Percentiles rank a stretch among this genome's conserved stretches.
These are phyloP conservation scores for Termitomyces sp. DNA, from an alignment of 768 basidiomycete genomes.

Conservation along the genomic window DNA sequence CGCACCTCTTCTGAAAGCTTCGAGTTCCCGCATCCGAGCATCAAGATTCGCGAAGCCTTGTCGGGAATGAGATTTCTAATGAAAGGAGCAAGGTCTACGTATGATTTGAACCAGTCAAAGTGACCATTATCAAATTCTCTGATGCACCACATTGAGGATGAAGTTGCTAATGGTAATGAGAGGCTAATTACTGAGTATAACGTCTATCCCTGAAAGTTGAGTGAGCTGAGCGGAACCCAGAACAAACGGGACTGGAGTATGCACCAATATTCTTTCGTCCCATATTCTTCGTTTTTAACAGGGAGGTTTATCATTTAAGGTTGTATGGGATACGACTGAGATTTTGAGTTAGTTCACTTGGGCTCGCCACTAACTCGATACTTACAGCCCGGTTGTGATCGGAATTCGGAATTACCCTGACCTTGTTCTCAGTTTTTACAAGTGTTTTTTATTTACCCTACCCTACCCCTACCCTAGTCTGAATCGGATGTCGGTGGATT, in stretches of 20 bases:
- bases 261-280: conserved; percentile 65
- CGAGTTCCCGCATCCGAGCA: conserved; percentile 85
- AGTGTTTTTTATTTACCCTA: no score
- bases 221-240: not conserved
- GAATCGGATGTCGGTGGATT: not conserved
- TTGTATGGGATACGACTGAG: not conserved
- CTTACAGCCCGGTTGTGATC: not conserved
- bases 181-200: conserved; percentile 51
- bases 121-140: conserved; percentile 55
- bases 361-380: no score
- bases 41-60: conserved; percentile 56
- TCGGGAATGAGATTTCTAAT: conserved; percentile 59
- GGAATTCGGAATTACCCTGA: not conserved
- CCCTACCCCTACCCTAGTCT: no score
- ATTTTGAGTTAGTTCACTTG: not conserved
- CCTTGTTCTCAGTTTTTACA: no score
- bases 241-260: conserved; percentile 7
- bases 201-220: conserved; percentile 51
- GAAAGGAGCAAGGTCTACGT: conserved; percentile 59
- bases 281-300: conserved; percentile 62
- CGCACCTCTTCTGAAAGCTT: conserved; percentile 71
- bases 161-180: not conserved
- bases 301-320: conserved; percentile 31
- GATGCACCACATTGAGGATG: conserved; percentile 3
- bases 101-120: conserved; percentile 89